These are phyloP conservation scores for Backusella circina DNA, from an alignment of 192 early-diverging fungal genomes.

Conservation along the genomic window DNA sequence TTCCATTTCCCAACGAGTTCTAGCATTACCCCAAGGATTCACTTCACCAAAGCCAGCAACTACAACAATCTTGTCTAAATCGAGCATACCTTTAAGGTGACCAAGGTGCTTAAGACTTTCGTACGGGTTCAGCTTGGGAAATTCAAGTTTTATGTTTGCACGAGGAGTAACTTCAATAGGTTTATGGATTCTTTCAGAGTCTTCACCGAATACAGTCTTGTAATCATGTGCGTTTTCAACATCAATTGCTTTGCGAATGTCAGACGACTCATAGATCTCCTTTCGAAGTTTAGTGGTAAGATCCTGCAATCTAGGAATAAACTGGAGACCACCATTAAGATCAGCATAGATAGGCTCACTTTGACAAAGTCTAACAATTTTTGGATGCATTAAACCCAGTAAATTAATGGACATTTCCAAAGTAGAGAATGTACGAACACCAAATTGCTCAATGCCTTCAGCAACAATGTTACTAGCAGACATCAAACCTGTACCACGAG, in stretches of 20 bases:
- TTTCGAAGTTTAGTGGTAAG: constrained; percentile 69
- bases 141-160: constrained; percentile 82
- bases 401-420: constrained; percentile 94
- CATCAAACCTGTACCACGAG: constrained; percentile 96
- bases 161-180: constrained; percentile 71
- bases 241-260: constrained; percentile 81
- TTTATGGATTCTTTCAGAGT: constrained; percentile 56
- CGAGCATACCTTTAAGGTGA: constrained; percentile 71
- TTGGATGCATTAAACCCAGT: constrained; percentile 80
- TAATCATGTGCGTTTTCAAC: constrained; percentile 76
- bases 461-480: constrained; percentile 85
- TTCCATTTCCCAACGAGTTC: constrained; percentile 98
- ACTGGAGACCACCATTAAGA: constrained; percentile 87
- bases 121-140: constrained; percentile 64
- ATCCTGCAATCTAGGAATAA: constrained; percentile 79
- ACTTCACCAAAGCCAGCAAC: constrained; percentile 93
- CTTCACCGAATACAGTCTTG: constrained; percentile 70
- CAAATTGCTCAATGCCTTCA: constrained; percentile 81
- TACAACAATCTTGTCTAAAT: constrained; percentile 91
- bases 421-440: constrained; percentile 91
- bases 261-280: constrained; percentile 77
- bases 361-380: constrained; percentile 67
- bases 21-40: constrained; percentile 81
- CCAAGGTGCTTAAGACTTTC: constrained; percentile 61
- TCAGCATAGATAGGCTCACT: constrained; percentile 86